Evolutionary conservation across 2,329 filamentous ascomycete species (phyloP).

Genomic region (Neonectria faginata): DNA sequence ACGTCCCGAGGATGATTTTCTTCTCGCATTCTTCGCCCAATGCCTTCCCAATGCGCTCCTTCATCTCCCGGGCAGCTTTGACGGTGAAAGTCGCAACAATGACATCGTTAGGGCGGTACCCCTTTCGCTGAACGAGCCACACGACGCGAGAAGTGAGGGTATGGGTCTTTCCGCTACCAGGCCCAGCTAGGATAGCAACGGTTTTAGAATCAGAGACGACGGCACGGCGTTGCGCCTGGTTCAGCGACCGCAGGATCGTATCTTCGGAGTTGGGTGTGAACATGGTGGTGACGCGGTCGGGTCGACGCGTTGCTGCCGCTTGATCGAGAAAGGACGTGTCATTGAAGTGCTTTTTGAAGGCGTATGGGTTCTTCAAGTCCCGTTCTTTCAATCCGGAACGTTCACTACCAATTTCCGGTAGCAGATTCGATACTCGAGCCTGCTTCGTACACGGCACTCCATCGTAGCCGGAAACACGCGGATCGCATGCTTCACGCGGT

Average conservation of each 20-base stretch:
- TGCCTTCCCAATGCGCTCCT: conserved; percentile 82
- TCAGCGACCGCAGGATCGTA: conserved; percentile 62
- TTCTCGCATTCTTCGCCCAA: conserved; percentile 82
- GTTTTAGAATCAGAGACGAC: conserved; percentile 65
- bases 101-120: conserved; percentile 84
- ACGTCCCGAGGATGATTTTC: conserved; percentile 88
- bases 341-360: conserved; percentile 27
- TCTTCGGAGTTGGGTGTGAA: conserved; percentile 39
- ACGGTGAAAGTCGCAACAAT: conserved; percentile 98
- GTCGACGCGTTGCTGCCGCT: conserved; percentile 36
- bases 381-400: not conserved
- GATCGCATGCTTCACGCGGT: not conserved
- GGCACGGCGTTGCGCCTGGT: conserved; percentile 66
- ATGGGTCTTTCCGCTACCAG: conserved; percentile 89
- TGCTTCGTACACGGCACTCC: not conserved
- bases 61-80: conserved; percentile 95
- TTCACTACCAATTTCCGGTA: not conserved
- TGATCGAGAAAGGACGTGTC: conserved; percentile 17
- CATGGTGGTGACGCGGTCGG: conserved; percentile 45
- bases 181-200: conserved; percentile 75
- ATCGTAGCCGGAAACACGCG: not conserved
- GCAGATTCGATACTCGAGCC: not conserved
- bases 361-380: conserved; percentile 6
- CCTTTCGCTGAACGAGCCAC: conserved; percentile 80
- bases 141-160: conserved; percentile 93